Evolutionary conservation across 2,329 filamentous ascomycete genomes (phyloP).

Genomic region (Penicillium sp.): DNA sequence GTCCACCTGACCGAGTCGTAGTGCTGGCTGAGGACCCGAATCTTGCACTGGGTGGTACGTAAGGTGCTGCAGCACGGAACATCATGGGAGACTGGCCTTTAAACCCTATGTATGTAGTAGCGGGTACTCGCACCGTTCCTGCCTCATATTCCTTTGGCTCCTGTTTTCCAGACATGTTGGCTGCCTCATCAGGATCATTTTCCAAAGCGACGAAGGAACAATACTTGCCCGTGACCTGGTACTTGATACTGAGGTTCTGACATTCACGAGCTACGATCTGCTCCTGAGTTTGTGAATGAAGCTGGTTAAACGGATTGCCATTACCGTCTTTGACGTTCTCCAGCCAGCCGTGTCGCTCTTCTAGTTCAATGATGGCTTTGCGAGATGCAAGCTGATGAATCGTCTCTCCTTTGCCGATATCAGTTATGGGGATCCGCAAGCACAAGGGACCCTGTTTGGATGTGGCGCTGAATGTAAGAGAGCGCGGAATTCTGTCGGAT

Average conservation of each 20-base stretch:
- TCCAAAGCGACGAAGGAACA: slow-evolving; percentile 71
- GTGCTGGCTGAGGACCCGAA: not conserved
- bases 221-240: slow-evolving; percentile 68
- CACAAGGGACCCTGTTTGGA: slow-evolving; percentile 59
- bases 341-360: slow-evolving; percentile 69
- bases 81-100: too few relatives aligned
- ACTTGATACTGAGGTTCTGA: slow-evolving; percentile 63
- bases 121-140: too few relatives aligned
- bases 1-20: not conserved
- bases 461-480: slow-evolving; percentile 59
- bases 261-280: slow-evolving; percentile 66
- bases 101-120: too few relatives aligned
- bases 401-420: slow-evolving; percentile 50
- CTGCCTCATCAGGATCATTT: slow-evolving; percentile 19
- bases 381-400: slow-evolving; percentile 71
- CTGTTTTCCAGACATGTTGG: not conserved
- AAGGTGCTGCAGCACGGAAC: too few relatives aligned
- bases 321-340: slow-evolving; percentile 49
- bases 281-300: slow-evolving; percentile 53
- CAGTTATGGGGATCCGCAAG: slow-evolving; percentile 63
- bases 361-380: slow-evolving; percentile 67
- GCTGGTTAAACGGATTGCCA: slow-evolving; percentile 48
- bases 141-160: not conserved
- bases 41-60: too few relatives aligned
- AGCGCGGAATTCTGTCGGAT: slow-evolving; percentile 50